Evolutionary conservation across 805 yeast genomes (phyloP), one percentile per base, ranked within the genome.

Genomic region (Deakozyma indianensis): DNA sequence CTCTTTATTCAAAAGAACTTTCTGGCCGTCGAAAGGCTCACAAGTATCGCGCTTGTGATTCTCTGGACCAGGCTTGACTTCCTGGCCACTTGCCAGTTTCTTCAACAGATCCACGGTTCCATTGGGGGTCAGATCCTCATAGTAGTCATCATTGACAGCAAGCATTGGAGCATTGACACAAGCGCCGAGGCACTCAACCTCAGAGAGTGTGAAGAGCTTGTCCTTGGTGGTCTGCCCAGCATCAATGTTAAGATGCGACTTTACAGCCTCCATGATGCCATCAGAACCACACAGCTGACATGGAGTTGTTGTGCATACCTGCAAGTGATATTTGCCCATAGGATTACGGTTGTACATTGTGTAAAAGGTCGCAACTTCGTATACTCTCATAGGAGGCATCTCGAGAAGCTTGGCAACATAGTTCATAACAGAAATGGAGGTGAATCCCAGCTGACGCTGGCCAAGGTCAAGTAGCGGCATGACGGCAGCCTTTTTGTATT

Each of bases 341-440:
- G 94, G 94, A 52, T 74, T 70, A 62, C 92, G 76, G 67, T 82
- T 82, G 69, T 79, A 84, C 95, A 84, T 85, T 54, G 95, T 84
- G 67, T 84, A 84, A 68, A 84, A 84, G 38, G 94, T 82, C 25
- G 95, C 95, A 51, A 84, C 95, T 63, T 84, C 94, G 63, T 84
- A 84, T 24, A 84, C 95, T 66, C 95, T 76, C 95, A 84, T 84
- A 48, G 94, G 94, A 24, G 95, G 95, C 79, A 85, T 81, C 56
- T 83, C 90, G 56, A 83, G 71, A 58, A 80, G 56, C 63, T 80
- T 77, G 45, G 94, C 95, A 43, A 84, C 94, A 60, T 85, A 81
- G 68, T 84, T 83, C 95, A 84, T 84, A 51, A 83, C 92, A 27
- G 85, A 71, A 54, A 84, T 81, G 35, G 94, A 83, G 40, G 92